Conservation (phyloP, 176 grass and related monocot genomes). For the Pontederia paniculata region DNA sequence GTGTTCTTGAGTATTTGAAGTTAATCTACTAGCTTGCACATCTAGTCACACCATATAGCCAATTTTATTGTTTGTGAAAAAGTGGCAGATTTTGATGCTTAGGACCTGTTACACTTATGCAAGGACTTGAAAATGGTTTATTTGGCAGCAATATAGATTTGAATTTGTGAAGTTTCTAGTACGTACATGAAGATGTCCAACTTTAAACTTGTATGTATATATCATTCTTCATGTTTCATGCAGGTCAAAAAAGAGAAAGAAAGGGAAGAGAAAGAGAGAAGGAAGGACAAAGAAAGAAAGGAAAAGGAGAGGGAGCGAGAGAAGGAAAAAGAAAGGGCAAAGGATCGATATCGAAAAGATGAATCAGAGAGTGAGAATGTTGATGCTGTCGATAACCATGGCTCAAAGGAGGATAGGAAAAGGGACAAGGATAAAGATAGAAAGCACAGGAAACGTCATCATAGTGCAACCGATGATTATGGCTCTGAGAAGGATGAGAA, state of each 20-base stretch:
- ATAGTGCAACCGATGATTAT: conserved; percentile 47
- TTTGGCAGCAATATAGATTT: too few species aligned
- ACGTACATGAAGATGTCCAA: too few species aligned
- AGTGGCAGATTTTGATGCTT: too few species aligned
- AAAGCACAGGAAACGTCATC: conserved; percentile 83
- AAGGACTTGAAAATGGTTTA: too few species aligned
- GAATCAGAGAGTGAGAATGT: conserved; percentile 58
- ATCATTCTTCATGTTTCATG: too few species aligned
- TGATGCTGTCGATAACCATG: conserved; percentile 42
- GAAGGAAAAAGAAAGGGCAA: conserved; percentile 72
- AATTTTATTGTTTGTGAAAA: too few species aligned
- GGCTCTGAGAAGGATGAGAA: conserved; percentile 85
- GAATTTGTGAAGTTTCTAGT: too few species aligned
- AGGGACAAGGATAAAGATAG: conserved; percentile 88
- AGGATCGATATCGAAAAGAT: conserved; percentile 61
- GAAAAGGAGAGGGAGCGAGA: conserved; percentile 55
- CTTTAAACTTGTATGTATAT: too few species aligned
- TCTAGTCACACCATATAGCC: too few species aligned
- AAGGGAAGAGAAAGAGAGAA: conserved; percentile 30
- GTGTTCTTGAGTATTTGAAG: too few species aligned
- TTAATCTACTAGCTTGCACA: too few species aligned
- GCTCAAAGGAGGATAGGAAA: conserved; percentile 71
- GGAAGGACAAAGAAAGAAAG: conserved; percentile 66
- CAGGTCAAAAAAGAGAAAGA: conserved; percentile 13
- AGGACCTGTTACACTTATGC: too few species aligned